Conservation (phyloP, 495 filamentous ascomycete species). For the Podospora anserina region DNA sequence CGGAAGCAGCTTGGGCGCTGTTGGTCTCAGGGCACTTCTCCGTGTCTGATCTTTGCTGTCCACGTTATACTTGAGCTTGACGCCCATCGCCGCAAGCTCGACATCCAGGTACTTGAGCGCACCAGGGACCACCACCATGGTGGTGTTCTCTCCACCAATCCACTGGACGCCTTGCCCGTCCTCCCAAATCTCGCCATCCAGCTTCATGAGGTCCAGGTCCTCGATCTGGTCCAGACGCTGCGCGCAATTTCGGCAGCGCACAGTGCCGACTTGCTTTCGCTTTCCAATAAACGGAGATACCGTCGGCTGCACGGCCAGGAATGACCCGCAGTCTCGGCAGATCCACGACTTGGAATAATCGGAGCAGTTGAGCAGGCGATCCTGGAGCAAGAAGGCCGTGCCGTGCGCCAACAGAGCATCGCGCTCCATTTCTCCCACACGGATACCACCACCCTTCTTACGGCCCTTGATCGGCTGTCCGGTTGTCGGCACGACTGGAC, state of each 20-base stretch:
- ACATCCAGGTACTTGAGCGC: constrained; percentile 92
- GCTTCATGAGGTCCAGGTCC: constrained; percentile 55
- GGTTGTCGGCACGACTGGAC: constrained; percentile 80
- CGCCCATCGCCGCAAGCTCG: constrained; percentile 73
- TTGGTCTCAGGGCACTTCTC: constrained; percentile 37
- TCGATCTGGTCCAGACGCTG: constrained; percentile 52
- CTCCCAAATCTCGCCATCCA: constrained; percentile 78
- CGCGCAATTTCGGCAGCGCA: constrained; percentile 84
- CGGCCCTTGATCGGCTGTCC: constrained; percentile 97
- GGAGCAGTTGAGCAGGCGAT: constrained; percentile 93
- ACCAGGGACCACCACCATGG: constrained; percentile 85
- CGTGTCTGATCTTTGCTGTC: constrained; percentile 51
- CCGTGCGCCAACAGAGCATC: constrained; percentile 93
- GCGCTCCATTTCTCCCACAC: constrained; percentile 98
- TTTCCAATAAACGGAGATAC: constrained; percentile 68
- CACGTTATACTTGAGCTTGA: constrained; percentile 64
- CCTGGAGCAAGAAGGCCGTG: constrained; percentile 89
- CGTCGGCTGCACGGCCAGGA: constrained; percentile 76
- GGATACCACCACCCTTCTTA: constrained; percentile 93
- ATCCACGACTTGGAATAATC: constrained; percentile 86
- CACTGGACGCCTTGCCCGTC: constrained; percentile 78
- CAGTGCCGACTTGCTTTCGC: constrained; percentile 48
- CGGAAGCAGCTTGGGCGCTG: constrained; percentile 19
- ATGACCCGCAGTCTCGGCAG: constrained; percentile 81
- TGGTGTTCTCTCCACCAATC: constrained; percentile 85